Evolutionary conservation across 2,329 filamentous ascomycete species (phyloP), one percentile per base, ranked within the genome.

Genomic region (Diaporthe humulicola): DNA sequence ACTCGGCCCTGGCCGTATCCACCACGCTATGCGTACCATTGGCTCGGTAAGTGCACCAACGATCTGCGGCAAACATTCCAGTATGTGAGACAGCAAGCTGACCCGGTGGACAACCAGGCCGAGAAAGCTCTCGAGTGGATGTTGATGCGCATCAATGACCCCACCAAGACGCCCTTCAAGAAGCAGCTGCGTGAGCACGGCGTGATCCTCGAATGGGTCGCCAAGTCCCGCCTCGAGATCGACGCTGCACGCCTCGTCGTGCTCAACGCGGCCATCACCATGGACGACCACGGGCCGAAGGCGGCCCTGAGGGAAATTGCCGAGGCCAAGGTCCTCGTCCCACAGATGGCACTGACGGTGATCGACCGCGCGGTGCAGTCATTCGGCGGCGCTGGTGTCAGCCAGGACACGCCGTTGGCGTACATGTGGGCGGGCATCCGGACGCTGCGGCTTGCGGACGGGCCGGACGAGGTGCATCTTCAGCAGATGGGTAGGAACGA

Each of bases 11-110:
- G 97, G 97, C 45, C 94, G 97, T 74, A 98, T 99, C 82, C 97
- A 99, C 87, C 97, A 99, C 86, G 95, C 95, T 75, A 99, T 99
- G 97, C 93, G 97, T 78, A 93, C 92, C 76, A 97, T 99, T 82
- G 97, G 97, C 71, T 93, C 95, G 70, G 91, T 91, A 86, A 83
- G 88, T 86, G 36, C 48, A 70, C 25, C 25, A 14, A 6, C 10
- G 25, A 61, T 42, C 25, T 42, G 40, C 36, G 10, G 14, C 30
- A 36, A 52, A 17, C 70, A 71, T 60, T 40, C 61, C 58, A 54
- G 54, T 19, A 54, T 28, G 7, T 69, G 64, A 69, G 45, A 69
- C 64, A 69, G 33, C 48, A 22, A 28, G 48, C 64, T 69, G 48
- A 69, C 25, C 64, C n/a, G 2, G 33, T 38, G 70, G n/a, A 45